These are phyloP conservation scores for Calendula officinalis DNA, from an alignment of 129 eudicot genomes.

Conservation along the genomic window DNA sequence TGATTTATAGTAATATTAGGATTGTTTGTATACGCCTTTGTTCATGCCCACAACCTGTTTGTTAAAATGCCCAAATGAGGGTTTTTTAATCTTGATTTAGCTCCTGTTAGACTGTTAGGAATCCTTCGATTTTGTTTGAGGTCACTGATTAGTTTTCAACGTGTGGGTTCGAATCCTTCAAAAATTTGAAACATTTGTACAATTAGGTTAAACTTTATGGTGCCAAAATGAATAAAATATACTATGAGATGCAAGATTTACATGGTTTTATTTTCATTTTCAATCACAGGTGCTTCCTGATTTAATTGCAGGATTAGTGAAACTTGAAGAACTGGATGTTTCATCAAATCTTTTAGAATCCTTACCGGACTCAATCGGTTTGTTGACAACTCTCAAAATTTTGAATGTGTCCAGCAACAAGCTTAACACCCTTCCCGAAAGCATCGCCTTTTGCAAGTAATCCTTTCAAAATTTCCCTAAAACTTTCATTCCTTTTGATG, in stretches of 20 bases:
- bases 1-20: conserved; percentile 5
- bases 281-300: conserved; percentile 45
- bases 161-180: too few species aligned
- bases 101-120: neutral
- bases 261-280: conserved; percentile 14
- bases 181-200: too few species aligned
- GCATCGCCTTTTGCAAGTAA: conserved; percentile 62
- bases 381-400: conserved; percentile 44
- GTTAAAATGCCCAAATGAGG: conserved; percentile 10
- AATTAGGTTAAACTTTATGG: neutral
- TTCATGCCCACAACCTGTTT: conserved; percentile 11
- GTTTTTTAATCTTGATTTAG: conserved; percentile 2
- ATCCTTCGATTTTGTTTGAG: neutral
- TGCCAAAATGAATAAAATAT: too few species aligned
- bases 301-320: conserved; percentile 44
- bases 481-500: neutral
- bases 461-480: neutral
- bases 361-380: conserved; percentile 57
- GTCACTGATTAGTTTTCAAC: neutral
- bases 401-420: conserved; percentile 47
- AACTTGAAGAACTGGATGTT: conserved; percentile 52
- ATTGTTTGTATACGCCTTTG: neutral
- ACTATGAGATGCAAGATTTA: neutral
- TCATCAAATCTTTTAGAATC: conserved; percentile 48
- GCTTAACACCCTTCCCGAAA: conserved; percentile 50